Evolutionary conservation across 768 basidiomycete species (phyloP), one percentile per base, ranked within the genome.

Genomic region (Boletus sp.): DNA sequence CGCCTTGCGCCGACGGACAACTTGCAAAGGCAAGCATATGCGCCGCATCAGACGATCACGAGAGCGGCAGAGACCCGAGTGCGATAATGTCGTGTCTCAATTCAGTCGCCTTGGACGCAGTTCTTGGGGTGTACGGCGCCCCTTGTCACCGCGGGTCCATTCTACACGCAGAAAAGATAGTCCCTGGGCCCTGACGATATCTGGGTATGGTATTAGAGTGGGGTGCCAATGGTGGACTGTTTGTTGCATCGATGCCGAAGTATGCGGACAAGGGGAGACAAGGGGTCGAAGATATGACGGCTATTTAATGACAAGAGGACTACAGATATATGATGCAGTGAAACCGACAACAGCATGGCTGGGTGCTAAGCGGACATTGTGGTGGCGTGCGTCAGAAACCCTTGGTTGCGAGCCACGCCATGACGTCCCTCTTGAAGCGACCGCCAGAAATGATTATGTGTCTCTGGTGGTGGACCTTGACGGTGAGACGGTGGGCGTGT

Each of bases 401-500:
- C 64, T 78, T 83, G 55, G 69, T 67, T 67, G 75, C 75, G 63
- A 92, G 77, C 85, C 86, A 92, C 49, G 79, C 75, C 61, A 80
- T 66, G 47, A 92, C 81, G 44, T 82, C 70, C 56, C 77, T 75
- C 67, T 82, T 89, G 83, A 83, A 86, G 47, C 76, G 77, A 6
- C 86, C 85, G 46, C 88, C 88, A 28, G 77, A 73, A 59, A 91
- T 77, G 47, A 83, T 61, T 56, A 90, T 63, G 65, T 87, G 82
- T 56, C 77, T 79, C 41, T 80, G 77, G 55, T 77, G 75, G 4
- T 73, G 64, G 55, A 81, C 73, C 44, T 76, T 71, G 50, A 86
- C 73, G 55, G 79, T 77, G 60, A 89, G 69, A 58, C 77, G 79
- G 36, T 70, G 60, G 1, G 81, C 79, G 54, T 83, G 78, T 15